Percentiles rank a stretch among this genome's conserved stretches.
Conservation (phyloP, 1,284 basidiomycete genomes). For the Ustilago trichophora region DNA sequence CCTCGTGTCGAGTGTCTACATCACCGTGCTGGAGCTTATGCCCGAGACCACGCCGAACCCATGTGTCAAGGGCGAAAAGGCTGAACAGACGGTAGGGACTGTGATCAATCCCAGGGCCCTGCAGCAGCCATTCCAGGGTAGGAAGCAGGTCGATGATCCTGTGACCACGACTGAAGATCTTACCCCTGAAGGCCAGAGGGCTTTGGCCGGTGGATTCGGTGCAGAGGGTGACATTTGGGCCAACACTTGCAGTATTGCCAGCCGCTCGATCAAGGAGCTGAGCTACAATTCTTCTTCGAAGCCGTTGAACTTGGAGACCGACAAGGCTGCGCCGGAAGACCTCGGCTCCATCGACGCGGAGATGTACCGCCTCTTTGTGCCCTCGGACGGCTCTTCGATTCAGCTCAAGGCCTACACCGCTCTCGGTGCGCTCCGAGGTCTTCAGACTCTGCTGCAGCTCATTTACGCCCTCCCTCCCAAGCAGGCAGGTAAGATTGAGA, state of each 20-base stretch:
- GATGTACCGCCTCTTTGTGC: slow-evolving; percentile 75
- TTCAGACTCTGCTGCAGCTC: slow-evolving; percentile 83
- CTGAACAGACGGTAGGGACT: not conserved
- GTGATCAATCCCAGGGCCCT: not conserved
- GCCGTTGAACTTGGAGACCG: slow-evolving; percentile 16
- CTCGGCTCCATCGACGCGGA: slow-evolving; percentile 68
- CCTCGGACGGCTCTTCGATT: slow-evolving; percentile 73
- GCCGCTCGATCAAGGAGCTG: slow-evolving; percentile 12
- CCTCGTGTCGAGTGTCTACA: slow-evolving; percentile 19
- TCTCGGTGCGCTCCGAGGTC: slow-evolving; percentile 79
- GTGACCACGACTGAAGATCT: too few relatives aligned
- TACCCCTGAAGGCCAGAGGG: too few relatives aligned
- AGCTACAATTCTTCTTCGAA: slow-evolving; percentile 13
- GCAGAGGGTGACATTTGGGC: slow-evolving; percentile 3
- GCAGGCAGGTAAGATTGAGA: not conserved
- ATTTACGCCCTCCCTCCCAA: slow-evolving; percentile 68
- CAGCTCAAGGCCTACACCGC: slow-evolving; percentile 76
- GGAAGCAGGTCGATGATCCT: not conserved
- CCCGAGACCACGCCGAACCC: slow-evolving; percentile 23
- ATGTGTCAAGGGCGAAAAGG: slow-evolving; percentile 2
- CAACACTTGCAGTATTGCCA: slow-evolving; percentile 27
- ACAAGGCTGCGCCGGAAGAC: slow-evolving; percentile 19
- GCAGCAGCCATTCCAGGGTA: slow-evolving; percentile 14
- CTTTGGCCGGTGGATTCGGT: too few relatives aligned
- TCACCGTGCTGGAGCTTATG: slow-evolving; percentile 40